Base-by-base conservation (phyloP, 176 grass and related monocot genomes). In the Aegilops longissima region DNA sequence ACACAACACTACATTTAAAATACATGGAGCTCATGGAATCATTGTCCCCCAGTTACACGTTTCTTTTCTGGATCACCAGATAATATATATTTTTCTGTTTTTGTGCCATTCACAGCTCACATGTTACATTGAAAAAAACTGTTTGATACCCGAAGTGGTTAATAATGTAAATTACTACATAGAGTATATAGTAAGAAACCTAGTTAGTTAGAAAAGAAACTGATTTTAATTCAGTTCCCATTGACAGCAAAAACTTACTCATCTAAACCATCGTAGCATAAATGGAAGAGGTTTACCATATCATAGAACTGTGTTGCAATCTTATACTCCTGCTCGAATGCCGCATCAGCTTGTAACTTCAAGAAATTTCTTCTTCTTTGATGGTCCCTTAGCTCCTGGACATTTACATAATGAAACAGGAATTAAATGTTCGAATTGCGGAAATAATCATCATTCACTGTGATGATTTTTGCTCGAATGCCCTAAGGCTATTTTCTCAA, bases 261-360 rank as follows among this genome's bases (percentile, higher is more conserved):
- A 27, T 58, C 16, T 39, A 80, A 56, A 44, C 12, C 7, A 33
- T 33, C 8, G 16, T 5, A 73, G 27, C 18, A 73, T 73, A 23
- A 16, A 39, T 18, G 67, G 36, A 80, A 73, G 75, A 80, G 39
- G 25, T 45, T 87, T 74, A 87, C 85, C 77, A 27, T 9, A 31
- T 61, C 42, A 81, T 87, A 87, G 4, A 1, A 0, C 24, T 51
- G 23, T 5, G 29, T 81, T 52, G 85, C 85, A 8, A 35, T 5
- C 3, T 36, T 31, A 73, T 86, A 86, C 0, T 87, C 85, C 29
- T 45, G 68, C 68, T 21, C 73, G 56, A 87, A 87, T 35, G 56
- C 27, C 9, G 1, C 34, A 51, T 13, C 58, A 65, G 85, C 78
- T 17, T 38, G 25, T 65, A 58, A 65, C 14, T 81, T 87, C 3